Conservation (phyloP, 345 rosid species). For the Carallia pectinifolia region DNA sequence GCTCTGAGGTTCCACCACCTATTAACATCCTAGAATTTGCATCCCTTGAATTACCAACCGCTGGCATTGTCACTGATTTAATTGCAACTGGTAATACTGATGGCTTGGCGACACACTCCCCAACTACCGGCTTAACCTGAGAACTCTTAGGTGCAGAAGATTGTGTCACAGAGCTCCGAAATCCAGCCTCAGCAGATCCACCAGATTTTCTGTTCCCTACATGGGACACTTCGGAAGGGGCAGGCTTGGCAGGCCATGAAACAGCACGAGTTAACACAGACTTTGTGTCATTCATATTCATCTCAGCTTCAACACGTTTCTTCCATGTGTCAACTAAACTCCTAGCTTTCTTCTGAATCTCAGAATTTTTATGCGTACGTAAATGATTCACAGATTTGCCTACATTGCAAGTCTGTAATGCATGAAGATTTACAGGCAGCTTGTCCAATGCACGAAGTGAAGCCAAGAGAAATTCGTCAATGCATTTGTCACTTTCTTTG, state of each 20-base stretch:
- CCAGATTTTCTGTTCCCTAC: constrained; percentile 50
- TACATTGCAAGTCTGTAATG: constrained; percentile 80
- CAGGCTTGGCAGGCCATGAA: constrained; percentile 64
- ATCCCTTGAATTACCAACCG: constrained; percentile 47
- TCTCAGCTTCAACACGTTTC: constrained; percentile 92
- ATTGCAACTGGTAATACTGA: constrained; percentile 54
- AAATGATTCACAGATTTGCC: constrained; percentile 92
- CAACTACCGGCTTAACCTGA: constrained; percentile 47
- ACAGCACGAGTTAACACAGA: constrained; percentile 59
- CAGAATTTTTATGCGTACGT: constrained; percentile 70
- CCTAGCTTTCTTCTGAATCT: constrained; percentile 88
- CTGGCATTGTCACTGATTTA: constrained; percentile 49
- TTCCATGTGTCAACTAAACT: constrained; percentile 95
- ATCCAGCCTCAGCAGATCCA: constrained; percentile 58
- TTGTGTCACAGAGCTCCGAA: constrained; percentile 55
- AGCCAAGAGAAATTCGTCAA: constrained; percentile 70
- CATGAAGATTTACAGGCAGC: constrained; percentile 85
- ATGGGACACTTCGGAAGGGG: constrained; percentile 58
- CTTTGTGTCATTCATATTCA: constrained; percentile 56
- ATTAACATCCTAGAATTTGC: constrained; percentile 43
- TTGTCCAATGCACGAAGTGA: constrained; percentile 88
- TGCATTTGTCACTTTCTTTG: constrained; percentile 60
- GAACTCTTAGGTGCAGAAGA: constrained; percentile 58
- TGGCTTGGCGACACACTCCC: constrained; percentile 49
- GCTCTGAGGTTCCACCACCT: constrained; percentile 38